These are phyloP conservation scores for Myxozyma melibiosi DNA, from an alignment of 805 yeast species.

Conservation along the genomic window DNA sequence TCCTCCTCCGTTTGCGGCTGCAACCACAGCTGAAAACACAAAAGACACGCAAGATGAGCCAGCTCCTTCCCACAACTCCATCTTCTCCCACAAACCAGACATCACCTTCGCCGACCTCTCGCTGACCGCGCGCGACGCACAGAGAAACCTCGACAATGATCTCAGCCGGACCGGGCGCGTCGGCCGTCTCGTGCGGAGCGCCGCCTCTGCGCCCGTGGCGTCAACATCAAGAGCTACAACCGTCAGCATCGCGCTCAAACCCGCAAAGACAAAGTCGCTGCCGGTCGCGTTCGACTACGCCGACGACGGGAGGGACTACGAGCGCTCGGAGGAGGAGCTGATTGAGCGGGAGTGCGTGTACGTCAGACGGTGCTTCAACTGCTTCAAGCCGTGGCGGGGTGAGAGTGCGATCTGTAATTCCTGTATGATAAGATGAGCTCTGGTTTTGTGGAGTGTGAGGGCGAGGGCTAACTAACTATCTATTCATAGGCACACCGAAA, in stretches of 20 bases:
- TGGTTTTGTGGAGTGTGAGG: too few relatives aligned
- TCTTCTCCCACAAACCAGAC: too few relatives aligned
- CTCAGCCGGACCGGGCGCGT: not conserved
- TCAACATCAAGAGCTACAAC: too few relatives aligned
- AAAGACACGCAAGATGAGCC: not conserved
- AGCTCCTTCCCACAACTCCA: too few relatives aligned
- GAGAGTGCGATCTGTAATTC: not conserved
- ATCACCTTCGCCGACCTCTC: not conserved
- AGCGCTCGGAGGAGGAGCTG: constrained; percentile 1
- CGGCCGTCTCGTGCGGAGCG: not conserved
- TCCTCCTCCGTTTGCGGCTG: too few relatives aligned
- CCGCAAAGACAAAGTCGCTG: too few relatives aligned
- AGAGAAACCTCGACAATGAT: not conserved
- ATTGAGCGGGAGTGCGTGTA: not conserved
- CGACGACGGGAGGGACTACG: too few relatives aligned
- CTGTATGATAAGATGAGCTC: not conserved
- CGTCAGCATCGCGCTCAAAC: too few relatives aligned
- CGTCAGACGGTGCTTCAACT: constrained; percentile 1
- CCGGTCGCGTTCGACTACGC: too few relatives aligned
- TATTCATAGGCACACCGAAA: not conserved
- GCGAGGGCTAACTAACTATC: too few relatives aligned
- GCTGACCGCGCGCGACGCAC: not conserved
- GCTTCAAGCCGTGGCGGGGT: constrained; percentile 2
- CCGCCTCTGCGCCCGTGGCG: not conserved
- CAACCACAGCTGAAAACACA: not conserved